Evolutionary conservation across 1,139 yeast genomes (phyloP).

Genomic region (Tardiomyces digboiensis): DNA sequence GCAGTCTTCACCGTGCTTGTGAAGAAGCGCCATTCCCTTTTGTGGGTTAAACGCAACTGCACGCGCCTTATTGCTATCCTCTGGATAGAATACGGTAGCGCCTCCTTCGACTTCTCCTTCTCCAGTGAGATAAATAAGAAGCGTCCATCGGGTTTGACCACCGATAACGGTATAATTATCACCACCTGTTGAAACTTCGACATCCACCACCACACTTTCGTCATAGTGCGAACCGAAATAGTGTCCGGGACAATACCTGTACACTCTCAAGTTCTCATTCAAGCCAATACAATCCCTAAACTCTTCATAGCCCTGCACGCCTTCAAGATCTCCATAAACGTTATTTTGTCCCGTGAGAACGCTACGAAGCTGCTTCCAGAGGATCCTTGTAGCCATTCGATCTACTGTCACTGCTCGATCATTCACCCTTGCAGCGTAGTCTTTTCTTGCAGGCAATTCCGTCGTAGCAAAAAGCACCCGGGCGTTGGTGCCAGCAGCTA

Average conservation of each 20-base stretch:
- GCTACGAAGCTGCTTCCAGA: constrained; percentile 37
- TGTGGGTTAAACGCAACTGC: constrained; percentile 35
- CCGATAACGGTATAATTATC: constrained; percentile 15
- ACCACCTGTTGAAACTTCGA: constrained; percentile 3
- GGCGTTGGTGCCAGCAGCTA: constrained; percentile 42
- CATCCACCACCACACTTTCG: constrained; percentile 39
- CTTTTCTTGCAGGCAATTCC: constrained; percentile 22
- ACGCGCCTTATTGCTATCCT: constrained; percentile 17
- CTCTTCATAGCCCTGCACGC: constrained; percentile 8
- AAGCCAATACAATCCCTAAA: constrained; percentile 40
- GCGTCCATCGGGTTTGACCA: constrained; percentile 50
- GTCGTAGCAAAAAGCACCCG: constrained; percentile 21
- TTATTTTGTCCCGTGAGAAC: constrained; percentile 19
- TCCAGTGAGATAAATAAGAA: constrained; percentile 50
- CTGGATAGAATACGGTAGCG: constrained; percentile 48
- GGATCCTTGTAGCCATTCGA: constrained; percentile 27
- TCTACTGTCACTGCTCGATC: constrained; percentile 42
- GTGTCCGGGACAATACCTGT: constrained; percentile 49
- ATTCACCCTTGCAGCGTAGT: constrained; percentile 51
- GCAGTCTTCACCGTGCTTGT: constrained; percentile 62
- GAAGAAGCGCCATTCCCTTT: constrained; percentile 52
- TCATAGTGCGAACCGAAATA: constrained; percentile 58
- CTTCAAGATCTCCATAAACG: constrained; percentile 2
- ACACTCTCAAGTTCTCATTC: constrained; percentile 49
- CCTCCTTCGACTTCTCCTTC: constrained; percentile 48